Conservation (phyloP, 1,139 yeast genomes). For the Geotrichum restrictum region DNA sequence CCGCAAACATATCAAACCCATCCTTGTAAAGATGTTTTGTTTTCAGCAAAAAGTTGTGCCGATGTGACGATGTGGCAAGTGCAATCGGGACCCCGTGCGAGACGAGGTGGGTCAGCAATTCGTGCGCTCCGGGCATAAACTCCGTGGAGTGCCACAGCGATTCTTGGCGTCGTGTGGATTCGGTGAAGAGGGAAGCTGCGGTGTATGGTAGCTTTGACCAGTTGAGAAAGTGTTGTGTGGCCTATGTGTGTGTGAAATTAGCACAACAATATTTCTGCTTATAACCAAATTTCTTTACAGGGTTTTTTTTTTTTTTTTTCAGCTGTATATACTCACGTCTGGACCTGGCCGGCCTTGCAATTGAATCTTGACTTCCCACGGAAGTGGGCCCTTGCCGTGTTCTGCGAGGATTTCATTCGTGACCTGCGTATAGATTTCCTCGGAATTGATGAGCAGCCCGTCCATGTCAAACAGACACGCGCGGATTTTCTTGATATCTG, state of each 20-base stretch:
- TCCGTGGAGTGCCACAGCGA: constrained; percentile 57
- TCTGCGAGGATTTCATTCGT: constrained; percentile 60
- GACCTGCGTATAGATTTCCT: constrained; percentile 80
- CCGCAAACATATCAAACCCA: constrained; percentile 56
- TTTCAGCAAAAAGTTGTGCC: constrained; percentile 57
- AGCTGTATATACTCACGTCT: constrained; percentile 11
- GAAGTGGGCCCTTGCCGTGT: constrained; percentile 70
- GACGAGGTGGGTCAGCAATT: constrained; percentile 54
- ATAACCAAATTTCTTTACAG: no score
- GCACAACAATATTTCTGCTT: no score
- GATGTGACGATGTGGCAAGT: constrained; percentile 82
- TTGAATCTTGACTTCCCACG: constrained; percentile 84
- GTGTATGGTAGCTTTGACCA: constrained; percentile 65
- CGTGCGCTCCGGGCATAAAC: constrained; percentile 82
- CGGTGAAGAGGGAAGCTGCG: constrained; percentile 54
- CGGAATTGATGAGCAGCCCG: constrained; percentile 86
- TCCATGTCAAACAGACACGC: constrained; percentile 98
- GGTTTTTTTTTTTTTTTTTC: no score
- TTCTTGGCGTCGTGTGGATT: constrained; percentile 53
- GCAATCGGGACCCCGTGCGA: constrained; percentile 66
- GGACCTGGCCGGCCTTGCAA: constrained; percentile 90
- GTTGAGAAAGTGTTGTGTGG: constrained; percentile 61
- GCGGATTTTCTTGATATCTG: constrained; percentile 37
- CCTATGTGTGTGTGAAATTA: no score
- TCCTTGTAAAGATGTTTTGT: constrained; percentile 62